Evolutionary conservation across 2,329 filamentous ascomycete species (phyloP).

Genomic region (Aspergillus puulaauensis): DNA sequence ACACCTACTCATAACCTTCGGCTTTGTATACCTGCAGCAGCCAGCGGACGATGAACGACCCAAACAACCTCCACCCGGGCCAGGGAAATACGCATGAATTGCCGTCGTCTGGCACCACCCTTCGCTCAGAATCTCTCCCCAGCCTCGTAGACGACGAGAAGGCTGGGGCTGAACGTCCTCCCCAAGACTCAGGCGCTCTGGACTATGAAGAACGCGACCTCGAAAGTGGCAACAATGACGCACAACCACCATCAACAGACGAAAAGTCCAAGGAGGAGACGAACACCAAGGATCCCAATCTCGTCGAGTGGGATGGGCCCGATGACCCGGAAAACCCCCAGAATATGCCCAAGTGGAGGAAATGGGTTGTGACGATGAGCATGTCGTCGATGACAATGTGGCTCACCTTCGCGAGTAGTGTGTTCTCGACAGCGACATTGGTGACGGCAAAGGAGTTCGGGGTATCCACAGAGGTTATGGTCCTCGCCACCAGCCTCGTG

Average conservation of each 20-base stretch:
- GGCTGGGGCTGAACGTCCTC: neutral
- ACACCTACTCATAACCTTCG: neutral
- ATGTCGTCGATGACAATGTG: conserved; percentile 39
- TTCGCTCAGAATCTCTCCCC: conserved; percentile 10
- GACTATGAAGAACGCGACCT: conserved; percentile 14
- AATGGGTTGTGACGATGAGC: conserved; percentile 41
- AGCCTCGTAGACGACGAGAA: conserved; percentile 10
- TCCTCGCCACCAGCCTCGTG: conserved; percentile 44
- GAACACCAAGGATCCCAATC: conserved; percentile 21
- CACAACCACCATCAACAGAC: neutral
- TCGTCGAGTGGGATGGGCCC: conserved; percentile 34
- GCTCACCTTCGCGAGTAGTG: conserved; percentile 48
- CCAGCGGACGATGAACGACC: neutral
- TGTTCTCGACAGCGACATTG: conserved; percentile 46
- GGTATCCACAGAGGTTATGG: conserved; percentile 42
- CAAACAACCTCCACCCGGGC: conserved; percentile 5
- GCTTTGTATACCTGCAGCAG: neutral
- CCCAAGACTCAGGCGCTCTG: conserved; percentile 1
- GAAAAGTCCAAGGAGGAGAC: conserved; percentile 5
- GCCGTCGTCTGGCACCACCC: conserved; percentile 15
- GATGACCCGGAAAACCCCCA: conserved; percentile 34
- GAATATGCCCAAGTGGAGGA: conserved; percentile 32
- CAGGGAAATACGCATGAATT: conserved; percentile 3
- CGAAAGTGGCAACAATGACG: conserved; percentile 5
- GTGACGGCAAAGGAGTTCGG: conserved; percentile 45